Evolutionary conservation across 2,329 filamentous ascomycete species (phyloP).

Genomic region (Emergomyces orientalis): DNA sequence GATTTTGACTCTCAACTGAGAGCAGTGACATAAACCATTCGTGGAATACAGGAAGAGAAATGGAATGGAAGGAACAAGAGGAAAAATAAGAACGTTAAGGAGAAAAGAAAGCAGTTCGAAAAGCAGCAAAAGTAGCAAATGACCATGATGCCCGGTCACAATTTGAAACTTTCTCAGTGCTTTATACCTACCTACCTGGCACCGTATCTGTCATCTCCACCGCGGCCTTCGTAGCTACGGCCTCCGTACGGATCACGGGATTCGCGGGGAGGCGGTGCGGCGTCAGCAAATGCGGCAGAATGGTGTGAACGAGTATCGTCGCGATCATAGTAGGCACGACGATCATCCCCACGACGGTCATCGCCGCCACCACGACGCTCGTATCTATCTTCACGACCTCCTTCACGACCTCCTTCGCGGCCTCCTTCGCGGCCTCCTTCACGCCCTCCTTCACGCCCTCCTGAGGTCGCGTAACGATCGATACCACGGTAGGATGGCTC

Average conservation of each 20-base stretch:
- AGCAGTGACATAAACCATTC: slow-evolving; percentile 29
- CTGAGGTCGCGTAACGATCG: slow-evolving; percentile 46
- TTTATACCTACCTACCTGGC: slow-evolving; percentile 31
- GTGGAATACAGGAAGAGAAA: slow-evolving; percentile 25
- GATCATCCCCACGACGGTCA: slow-evolving; percentile 38
- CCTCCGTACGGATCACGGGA: slow-evolving; percentile 26
- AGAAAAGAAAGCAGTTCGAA: slow-evolving; percentile 12
- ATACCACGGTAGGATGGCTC: slow-evolving; percentile 37
- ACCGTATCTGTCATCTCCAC: slow-evolving; percentile 32
- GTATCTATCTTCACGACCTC: slow-evolving; percentile 26
- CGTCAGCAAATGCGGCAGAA: slow-evolving; percentile 33
- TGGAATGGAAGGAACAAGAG: slow-evolving; percentile 18
- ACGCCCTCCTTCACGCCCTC: slow-evolving; percentile 21
- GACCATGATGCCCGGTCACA: neutral
- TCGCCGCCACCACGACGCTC: slow-evolving; percentile 39
- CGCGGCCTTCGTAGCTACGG: slow-evolving; percentile 33
- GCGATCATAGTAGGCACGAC: slow-evolving; percentile 45
- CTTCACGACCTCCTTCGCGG: slow-evolving; percentile 32
- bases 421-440: slow-evolving; percentile 40
- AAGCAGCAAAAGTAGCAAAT: neutral
- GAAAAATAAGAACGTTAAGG: slow-evolving; percentile 14
- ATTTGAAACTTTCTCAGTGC: slow-evolving; percentile 14
- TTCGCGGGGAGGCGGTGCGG: slow-evolving; percentile 30
- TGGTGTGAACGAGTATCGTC: slow-evolving; percentile 41
- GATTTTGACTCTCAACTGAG: slow-evolving; percentile 25